phyloP scores from a whole-genome alignment of 2,329 filamentous ascomycete genomes.

The Trichoderma breve region DNA sequence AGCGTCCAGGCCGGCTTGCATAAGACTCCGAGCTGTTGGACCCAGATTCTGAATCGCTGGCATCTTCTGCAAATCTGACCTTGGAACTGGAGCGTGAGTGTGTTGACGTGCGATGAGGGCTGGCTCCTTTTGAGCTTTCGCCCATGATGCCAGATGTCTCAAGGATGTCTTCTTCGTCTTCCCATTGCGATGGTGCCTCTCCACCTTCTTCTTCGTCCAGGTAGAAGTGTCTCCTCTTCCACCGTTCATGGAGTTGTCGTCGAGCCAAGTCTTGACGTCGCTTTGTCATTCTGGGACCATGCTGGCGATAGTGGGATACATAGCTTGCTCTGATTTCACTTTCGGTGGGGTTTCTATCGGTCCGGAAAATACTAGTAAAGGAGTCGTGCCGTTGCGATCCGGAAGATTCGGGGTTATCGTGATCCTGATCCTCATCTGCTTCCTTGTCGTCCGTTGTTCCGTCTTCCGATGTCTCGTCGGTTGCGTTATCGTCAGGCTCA shows the following conservation, averaged over 20 bases:
- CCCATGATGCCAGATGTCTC: conserved; percentile 32
- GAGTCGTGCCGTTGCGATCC: background rate
- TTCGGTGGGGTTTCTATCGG: conserved; percentile 35
- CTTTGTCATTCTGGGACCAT: conserved; percentile 40
- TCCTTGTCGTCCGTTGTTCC: conserved; percentile 28
- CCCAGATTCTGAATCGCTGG: conserved; percentile 65
- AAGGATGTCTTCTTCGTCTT: conserved; percentile 57
- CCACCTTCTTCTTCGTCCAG: conserved; percentile 81
- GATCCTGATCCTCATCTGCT: conserved; percentile 23
- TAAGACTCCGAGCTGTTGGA: conserved; percentile 74
- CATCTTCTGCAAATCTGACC: conserved; percentile 72
- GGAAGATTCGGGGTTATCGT: conserved; percentile 22
- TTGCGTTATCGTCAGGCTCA: conserved; percentile 28
- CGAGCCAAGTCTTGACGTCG: conserved; percentile 46
- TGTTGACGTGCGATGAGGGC: conserved; percentile 30
- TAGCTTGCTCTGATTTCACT: conserved; percentile 42
- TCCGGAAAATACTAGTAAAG: conserved; percentile 17
- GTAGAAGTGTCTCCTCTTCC: conserved; percentile 77
- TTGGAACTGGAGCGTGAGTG: conserved; percentile 72
- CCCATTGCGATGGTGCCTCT: conserved; percentile 61
- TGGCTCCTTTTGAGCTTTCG: conserved; percentile 46
- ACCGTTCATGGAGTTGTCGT: conserved; percentile 64
- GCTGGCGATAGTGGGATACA: conserved; percentile 36
- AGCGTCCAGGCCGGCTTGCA: conserved; percentile 68
- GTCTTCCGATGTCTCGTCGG: conserved; percentile 25